Conservation (phyloP, 768 basidiomycete genomes). For the Boletus eberwhitei region DNA sequence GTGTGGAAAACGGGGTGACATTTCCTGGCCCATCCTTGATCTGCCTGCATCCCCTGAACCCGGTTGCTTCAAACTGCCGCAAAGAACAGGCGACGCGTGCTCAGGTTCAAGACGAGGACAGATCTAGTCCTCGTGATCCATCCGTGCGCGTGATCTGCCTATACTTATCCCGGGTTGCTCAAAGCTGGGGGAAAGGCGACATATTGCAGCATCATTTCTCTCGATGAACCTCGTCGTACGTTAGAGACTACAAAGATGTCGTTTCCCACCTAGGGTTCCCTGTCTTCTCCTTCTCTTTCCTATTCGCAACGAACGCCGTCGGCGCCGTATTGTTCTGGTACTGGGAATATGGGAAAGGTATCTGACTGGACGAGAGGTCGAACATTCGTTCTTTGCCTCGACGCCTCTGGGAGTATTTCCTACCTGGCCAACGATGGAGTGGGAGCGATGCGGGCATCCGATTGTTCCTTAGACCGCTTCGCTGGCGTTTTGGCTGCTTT, state of each 20-base stretch:
- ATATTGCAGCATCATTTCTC: too few species aligned
- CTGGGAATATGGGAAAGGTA: conserved; percentile 54
- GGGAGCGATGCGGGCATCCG: not conserved
- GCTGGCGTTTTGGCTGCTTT: conserved; percentile 13
- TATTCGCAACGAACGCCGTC: conserved; percentile 11
- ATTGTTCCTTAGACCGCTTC: conserved; percentile 1
- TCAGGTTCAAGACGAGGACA: too few species aligned
- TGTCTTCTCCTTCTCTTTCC: conserved; percentile 36
- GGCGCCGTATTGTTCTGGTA: conserved; percentile 20
- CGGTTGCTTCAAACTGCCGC: too few species aligned
- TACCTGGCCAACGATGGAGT: conserved; percentile 22
- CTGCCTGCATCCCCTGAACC: not conserved
- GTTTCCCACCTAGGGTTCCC: too few species aligned
- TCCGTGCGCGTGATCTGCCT: too few species aligned
- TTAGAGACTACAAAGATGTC: too few species aligned
- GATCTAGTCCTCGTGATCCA: too few species aligned
- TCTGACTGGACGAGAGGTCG: conserved; percentile 49
- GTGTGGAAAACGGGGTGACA: too few species aligned
- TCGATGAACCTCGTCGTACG: too few species aligned
- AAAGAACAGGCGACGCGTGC: too few species aligned
- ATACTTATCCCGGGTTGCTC: too few species aligned
- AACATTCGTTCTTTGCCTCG: conserved; percentile 39
- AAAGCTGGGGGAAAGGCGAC: too few species aligned
- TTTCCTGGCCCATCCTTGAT: not conserved
- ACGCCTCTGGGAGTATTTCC: conserved; percentile 29